A percentile compares a stretch with the other conserved stretches of the same genome.
Conservation (phyloP, 768 basidiomycete genomes). For the Leccinellum luteum region DNA sequence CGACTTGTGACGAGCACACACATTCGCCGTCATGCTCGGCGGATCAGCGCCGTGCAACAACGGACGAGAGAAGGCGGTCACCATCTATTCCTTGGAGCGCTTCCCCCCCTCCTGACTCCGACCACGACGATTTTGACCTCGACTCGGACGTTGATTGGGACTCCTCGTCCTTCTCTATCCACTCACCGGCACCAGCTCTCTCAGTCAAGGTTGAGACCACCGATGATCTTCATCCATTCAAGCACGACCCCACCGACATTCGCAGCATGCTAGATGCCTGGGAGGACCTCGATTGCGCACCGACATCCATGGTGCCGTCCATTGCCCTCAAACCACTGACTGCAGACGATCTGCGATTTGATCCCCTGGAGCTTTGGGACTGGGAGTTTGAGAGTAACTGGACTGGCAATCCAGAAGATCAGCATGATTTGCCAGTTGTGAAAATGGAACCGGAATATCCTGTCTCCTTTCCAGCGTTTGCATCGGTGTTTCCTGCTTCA, state of each 20-base stretch:
- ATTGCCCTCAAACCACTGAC: conserved; percentile 29
- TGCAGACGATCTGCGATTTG: conserved; percentile 41
- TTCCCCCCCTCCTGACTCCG: conserved; percentile 71
- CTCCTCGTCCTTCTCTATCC: conserved; percentile 39
- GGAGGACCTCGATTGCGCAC: conserved; percentile 55
- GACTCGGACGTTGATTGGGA: conserved; percentile 64
- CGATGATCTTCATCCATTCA: conserved; percentile 39
- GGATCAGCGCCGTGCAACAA: conserved; percentile 19
- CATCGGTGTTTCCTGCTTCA: conserved; percentile 8
- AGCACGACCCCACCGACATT: conserved; percentile 61
- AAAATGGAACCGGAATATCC: conserved; percentile 41
- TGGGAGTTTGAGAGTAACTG: conserved; percentile 35
- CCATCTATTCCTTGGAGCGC: conserved; percentile 58
- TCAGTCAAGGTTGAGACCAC: conserved; percentile 20
- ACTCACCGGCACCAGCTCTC: conserved; percentile 20
- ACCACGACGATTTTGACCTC: conserved; percentile 42
- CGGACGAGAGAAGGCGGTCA: conserved; percentile 45
- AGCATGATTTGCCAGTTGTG: conserved; percentile 24
- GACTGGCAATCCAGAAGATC: conserved; percentile 14
- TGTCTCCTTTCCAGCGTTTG: conserved; percentile 3
- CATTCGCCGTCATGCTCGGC: conserved; percentile 27
- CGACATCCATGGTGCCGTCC: conserved; percentile 25
- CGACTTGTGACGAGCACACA: conserved; percentile 38
- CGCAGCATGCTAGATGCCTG: conserved; percentile 66
- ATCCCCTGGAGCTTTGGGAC: conserved; percentile 39